These are phyloP conservation scores for Botrytis aclada DNA, from an alignment of 2,329 filamentous ascomycete species.

Conservation along the genomic window DNA sequence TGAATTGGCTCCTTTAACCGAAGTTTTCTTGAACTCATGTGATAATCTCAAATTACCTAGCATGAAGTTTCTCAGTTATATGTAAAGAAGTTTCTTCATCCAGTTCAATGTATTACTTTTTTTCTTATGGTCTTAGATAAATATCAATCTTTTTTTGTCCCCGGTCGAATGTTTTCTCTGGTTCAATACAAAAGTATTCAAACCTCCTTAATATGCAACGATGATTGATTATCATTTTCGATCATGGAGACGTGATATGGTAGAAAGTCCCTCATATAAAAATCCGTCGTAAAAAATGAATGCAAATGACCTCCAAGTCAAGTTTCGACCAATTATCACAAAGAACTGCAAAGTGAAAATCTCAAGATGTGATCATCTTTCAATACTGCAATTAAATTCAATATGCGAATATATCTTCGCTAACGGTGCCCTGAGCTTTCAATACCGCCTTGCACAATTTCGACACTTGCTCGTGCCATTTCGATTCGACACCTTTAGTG, in stretches of 20 bases:
- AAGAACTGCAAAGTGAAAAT: rapidly evolving
- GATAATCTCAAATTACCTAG: rapidly evolving
- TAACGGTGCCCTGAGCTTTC: rapidly evolving
- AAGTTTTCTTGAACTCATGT: neutral
- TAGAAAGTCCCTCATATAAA: no score
- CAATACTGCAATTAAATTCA: rapidly evolving
- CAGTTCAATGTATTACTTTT: rapidly evolving
- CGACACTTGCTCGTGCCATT: neutral
- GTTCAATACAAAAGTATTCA: no score
- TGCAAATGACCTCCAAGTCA: no score
- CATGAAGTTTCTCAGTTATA: rapidly evolving
- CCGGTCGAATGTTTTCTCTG: no score
- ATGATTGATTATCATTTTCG: no score
- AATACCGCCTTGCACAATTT: neutral
- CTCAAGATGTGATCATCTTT: rapidly evolving
- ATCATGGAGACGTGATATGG: no score
- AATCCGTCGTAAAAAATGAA: no score
- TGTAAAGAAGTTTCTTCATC: rapidly evolving
- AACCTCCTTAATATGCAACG: no score
- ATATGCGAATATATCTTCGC: rapidly evolving
- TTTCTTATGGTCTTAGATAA: rapidly evolving
- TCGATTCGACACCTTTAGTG: rapidly evolving
- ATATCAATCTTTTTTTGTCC: no score
- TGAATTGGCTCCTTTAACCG: rapidly evolving
- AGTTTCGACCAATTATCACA: no score